Percentiles rank a stretch among this genome's conserved stretches.
phyloP scores from a whole-genome alignment of 139 green algal genomes.

The Chlorella sorokiniana region DNA sequence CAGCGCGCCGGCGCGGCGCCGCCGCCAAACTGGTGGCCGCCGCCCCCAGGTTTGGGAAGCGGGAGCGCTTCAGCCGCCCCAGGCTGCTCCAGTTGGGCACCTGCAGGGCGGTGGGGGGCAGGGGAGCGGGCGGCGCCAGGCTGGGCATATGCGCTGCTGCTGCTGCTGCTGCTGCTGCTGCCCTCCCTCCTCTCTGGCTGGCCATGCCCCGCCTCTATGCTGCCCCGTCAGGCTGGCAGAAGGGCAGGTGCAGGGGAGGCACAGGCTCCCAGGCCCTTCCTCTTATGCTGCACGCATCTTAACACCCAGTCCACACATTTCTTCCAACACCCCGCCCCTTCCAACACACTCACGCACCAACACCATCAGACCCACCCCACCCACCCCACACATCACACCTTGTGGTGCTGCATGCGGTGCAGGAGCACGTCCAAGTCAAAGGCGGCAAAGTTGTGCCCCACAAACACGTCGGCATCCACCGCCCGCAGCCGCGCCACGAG shows the following conservation, averaged over 20 bases:
- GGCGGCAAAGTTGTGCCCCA: constrained; percentile 94
- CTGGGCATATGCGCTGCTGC: no score
- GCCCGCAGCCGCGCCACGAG: constrained; percentile 79
- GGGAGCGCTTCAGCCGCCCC: constrained; percentile 87
- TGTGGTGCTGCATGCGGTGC: constrained; percentile 89
- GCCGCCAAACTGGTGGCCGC: constrained; percentile 82
- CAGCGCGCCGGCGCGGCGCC: constrained; percentile 62
- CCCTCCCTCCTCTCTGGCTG: no score
- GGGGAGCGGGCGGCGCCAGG: not conserved
- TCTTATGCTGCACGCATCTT: no score
- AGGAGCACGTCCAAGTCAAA: constrained; percentile 95
- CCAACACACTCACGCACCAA: not conserved
- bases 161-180: no score
- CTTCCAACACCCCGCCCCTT: no score
- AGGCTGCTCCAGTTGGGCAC: constrained; percentile 94
- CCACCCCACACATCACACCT: constrained; percentile 52
- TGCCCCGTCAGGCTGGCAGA: no score
- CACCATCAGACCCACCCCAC: not conserved
- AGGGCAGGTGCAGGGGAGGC: no score
- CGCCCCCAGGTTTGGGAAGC: constrained; percentile 86
- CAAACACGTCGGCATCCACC: constrained; percentile 92
- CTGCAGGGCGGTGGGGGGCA: constrained; percentile 42
- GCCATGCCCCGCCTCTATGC: no score
- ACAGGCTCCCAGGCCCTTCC: no score
- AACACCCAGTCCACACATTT: no score